Conservation (phyloP, 2,329 filamentous ascomycete species). For the Cladosporium sp. region DNA sequence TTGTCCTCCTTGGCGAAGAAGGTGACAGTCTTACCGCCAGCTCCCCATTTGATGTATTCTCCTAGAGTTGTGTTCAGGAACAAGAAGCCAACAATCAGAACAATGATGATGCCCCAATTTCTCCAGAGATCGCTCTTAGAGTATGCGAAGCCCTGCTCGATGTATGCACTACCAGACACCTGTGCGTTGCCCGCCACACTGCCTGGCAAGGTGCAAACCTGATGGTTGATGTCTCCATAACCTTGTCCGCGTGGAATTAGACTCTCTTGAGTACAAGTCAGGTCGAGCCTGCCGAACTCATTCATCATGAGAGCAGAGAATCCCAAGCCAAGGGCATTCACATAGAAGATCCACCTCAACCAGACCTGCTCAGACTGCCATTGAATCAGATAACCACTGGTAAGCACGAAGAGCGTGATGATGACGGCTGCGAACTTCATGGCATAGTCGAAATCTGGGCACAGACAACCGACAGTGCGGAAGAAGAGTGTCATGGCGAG, state of each 20-base stretch:
- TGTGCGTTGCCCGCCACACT: slow-evolving; percentile 60
- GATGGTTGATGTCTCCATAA: slow-evolving; percentile 68
- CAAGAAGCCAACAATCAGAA: slow-evolving; percentile 72
- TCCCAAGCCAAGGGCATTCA: slow-evolving; percentile 69
- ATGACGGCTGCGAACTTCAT: slow-evolving; percentile 74
- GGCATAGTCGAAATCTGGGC: slow-evolving; percentile 78
- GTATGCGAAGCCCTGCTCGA: slow-evolving; percentile 66
- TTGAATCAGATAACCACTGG: slow-evolving; percentile 79
- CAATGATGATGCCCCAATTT: slow-evolving; percentile 77
- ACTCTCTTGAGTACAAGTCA: slow-evolving; percentile 65
- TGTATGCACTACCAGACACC: slow-evolving; percentile 66
- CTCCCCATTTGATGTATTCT: slow-evolving; percentile 72
- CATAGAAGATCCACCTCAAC: slow-evolving; percentile 75
- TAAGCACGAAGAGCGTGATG: slow-evolving; percentile 77
- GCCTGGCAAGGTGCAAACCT: slow-evolving; percentile 77
- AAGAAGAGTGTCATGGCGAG: slow-evolving; percentile 71
- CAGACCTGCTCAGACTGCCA: slow-evolving; percentile 70
- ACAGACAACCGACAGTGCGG: slow-evolving; percentile 68
- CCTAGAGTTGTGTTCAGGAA: slow-evolving; percentile 71
- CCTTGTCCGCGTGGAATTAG: slow-evolving; percentile 67
- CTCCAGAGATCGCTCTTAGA: slow-evolving; percentile 67
- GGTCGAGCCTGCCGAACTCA: slow-evolving; percentile 66
- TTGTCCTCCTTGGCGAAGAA: slow-evolving; percentile 69
- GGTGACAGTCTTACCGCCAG: slow-evolving; percentile 75
- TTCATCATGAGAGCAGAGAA: slow-evolving; percentile 83